Conservation (phyloP, 768 basidiomycete species). For the Lactarius trivialis region DNA sequence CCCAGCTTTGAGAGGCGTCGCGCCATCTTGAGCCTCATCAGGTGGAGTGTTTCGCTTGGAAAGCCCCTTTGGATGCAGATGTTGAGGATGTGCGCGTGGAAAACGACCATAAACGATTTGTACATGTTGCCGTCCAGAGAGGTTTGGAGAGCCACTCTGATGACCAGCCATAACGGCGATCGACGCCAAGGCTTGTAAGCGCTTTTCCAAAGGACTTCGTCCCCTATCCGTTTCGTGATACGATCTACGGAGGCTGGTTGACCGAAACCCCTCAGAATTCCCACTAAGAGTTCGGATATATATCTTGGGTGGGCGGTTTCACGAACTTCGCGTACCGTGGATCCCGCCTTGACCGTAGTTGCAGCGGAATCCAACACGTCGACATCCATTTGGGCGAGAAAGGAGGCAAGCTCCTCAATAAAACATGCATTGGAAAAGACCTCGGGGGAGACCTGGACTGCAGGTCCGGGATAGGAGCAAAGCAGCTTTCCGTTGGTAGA, state of each 20-base stretch:
- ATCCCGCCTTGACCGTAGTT: constrained; percentile 21
- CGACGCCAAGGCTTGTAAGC: constrained; percentile 25
- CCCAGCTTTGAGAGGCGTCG: not conserved
- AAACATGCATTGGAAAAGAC: not conserved
- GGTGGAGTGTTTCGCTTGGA: not conserved
- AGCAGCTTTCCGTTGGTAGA: constrained; percentile 31
- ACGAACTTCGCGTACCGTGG: not conserved
- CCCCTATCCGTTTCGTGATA: constrained; percentile 3
- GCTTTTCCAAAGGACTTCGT: not conserved
- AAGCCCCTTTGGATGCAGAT: not conserved
- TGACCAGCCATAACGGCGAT: not conserved
- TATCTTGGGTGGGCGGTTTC: not conserved
- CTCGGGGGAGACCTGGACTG: constrained; percentile 31
- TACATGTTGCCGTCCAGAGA: not conserved
- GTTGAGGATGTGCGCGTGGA: not conserved
- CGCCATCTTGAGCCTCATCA: not conserved
- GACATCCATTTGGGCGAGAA: not conserved
- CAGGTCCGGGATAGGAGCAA: constrained; percentile 33
- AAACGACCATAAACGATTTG: not conserved
- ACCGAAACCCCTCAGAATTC: constrained; percentile 26
- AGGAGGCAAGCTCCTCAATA: not conserved
- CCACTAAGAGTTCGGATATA: not conserved
- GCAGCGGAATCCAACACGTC: not conserved
- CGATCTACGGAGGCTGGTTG: constrained; percentile 26
- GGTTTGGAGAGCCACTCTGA: constrained; percentile 36